These are phyloP conservation scores for Dunaliella sp. DNA, from an alignment of 139 green algal species.

Conservation along the genomic window DNA sequence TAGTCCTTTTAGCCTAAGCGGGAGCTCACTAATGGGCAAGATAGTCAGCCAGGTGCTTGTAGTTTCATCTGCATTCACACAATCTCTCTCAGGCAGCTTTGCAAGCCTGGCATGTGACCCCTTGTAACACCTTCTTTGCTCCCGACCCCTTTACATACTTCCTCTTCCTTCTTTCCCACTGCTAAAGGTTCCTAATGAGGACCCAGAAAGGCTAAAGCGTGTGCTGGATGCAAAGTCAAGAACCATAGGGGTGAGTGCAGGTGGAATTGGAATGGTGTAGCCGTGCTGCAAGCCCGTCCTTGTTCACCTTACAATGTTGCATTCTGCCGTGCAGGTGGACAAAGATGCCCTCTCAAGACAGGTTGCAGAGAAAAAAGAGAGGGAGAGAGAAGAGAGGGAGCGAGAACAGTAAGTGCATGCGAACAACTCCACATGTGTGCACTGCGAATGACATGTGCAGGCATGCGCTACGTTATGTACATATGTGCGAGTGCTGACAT, in stretches of 20 bases:
- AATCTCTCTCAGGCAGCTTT: no score
- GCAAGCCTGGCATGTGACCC: no score
- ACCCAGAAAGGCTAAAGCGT: constrained; percentile 53
- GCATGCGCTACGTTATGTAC: no score
- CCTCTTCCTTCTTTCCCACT: no score
- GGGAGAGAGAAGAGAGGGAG: constrained; percentile 33
- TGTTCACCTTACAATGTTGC: not conserved
- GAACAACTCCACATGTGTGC: not conserved
- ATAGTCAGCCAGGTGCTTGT: not conserved
- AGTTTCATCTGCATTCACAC: no score
- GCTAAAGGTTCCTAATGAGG: constrained; percentile 66
- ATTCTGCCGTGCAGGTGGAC: constrained; percentile 45
- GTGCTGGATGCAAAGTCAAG: constrained; percentile 69
- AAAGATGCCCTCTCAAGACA: constrained; percentile 49
- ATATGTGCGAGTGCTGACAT: no score
- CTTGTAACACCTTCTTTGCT: no score
- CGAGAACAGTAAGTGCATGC: constrained; percentile 49
- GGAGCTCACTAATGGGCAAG: constrained; percentile 16
- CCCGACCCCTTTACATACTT: no score
- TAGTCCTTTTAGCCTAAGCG: no score
- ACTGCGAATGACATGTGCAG: no score
- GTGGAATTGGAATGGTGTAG: no score
- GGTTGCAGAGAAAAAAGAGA: constrained; percentile 38
- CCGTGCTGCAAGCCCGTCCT: not conserved
- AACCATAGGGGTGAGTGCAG: constrained; percentile 57